Base-by-base conservation (phyloP, 257 asterid genomes). In the Pogostemon cablin region DNA sequence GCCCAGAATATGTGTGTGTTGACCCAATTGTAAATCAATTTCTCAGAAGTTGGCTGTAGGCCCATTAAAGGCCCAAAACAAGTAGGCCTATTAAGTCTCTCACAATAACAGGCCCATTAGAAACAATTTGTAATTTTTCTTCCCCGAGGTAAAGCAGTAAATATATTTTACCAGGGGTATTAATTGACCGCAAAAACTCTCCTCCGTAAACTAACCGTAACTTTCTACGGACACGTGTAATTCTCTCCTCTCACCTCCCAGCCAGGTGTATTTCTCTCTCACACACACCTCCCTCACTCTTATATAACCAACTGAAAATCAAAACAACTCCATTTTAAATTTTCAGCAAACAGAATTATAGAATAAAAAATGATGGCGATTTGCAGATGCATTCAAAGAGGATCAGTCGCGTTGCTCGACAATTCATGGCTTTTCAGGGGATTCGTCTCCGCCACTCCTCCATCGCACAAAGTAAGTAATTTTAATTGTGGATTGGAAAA, bases 361-460 rank as follows among this genome's bases (percentile, higher is more conserved):
- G 12, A 7, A 3, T 52, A 25, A 11, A 62, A 50, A 15, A 55
- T 38, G 1, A 85, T 85, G 87, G 82, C 79, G 4, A 9, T 54
- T 65, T 42, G 9, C 54, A 81, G 82, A 74, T 81, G 67, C 74
- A 60, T 76, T 35, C 48, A 62, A 38, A 61, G n/a, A 44, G 77
- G 72, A 78, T 50, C 76, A 62, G 53, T 69, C 9, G 62, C 52
- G n/a, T 53, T 78, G 15, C 67, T 73, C 44, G 75, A 58, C 11
- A 76, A 43, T 65, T 10, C 72, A 63, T 74, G 82, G 88, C 61
- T 84, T 50, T 74, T 59, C 48, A 75, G 89, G 64, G 81, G 83
- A 15, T 87, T 84, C 46, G 84, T 86, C 63, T 76, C 84, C 5
- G 76, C 85, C 44, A 87, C 91, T 3, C 59, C 77, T 59, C 90